Evolutionary conservation across 192 early-diverging fungal species (phyloP).

Genomic region (Powellomyces hirtus): DNA sequence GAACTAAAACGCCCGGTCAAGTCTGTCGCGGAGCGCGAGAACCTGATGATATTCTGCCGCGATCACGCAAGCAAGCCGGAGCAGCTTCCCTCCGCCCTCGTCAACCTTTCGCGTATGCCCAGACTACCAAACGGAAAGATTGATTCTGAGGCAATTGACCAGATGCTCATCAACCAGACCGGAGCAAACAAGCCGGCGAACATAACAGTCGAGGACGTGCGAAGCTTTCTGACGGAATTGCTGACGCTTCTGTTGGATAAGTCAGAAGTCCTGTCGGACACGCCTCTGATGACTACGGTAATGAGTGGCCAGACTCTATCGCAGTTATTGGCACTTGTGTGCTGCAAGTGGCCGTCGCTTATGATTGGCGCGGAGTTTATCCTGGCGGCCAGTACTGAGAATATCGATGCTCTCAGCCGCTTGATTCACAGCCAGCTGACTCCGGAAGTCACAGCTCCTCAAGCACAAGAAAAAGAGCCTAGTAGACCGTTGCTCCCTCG

Average conservation of each 20-base stretch:
- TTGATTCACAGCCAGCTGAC: too few relatives aligned
- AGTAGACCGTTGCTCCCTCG: too few relatives aligned
- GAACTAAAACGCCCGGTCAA: neutral
- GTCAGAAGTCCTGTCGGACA: neutral
- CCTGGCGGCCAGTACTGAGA: neutral
- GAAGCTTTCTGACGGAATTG: neutral
- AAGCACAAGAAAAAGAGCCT: too few relatives aligned
- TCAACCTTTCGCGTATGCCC: neutral
- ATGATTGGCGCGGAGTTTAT: neutral
- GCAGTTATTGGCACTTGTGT: neutral
- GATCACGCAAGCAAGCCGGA: neutral
- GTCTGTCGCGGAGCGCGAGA: neutral
- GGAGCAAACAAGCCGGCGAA: neutral
- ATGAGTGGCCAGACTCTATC: neutral
- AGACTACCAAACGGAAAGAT: neutral
- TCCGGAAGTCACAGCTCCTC: too few relatives aligned
- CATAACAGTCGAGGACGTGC: neutral
- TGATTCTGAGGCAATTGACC: neutral
- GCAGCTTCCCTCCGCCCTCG: neutral
- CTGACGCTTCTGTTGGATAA: neutral
- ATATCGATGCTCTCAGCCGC: neutral
- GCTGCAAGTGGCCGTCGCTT: neutral
- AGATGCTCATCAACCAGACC: neutral
- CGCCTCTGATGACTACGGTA: neutral
- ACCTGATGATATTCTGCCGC: neutral